Conservation (phyloP, 345 rosid genomes). For the Acer yangbiense region DNA sequence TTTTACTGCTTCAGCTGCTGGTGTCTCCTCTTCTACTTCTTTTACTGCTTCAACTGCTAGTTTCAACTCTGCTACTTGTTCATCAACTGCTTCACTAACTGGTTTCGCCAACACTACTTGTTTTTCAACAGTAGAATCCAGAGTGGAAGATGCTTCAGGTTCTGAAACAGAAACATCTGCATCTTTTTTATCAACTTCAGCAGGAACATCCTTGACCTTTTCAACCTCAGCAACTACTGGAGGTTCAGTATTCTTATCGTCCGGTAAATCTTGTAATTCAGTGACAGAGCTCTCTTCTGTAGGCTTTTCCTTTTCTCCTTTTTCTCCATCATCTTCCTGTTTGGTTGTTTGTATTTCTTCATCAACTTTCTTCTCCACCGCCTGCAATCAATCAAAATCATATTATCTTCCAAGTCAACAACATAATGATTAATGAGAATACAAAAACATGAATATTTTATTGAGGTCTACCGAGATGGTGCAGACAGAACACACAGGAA, state of each 20-base stretch:
- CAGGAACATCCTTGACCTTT: background rate
- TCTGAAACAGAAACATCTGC: background rate
- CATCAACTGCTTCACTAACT: conserved; percentile 3
- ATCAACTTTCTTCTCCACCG: conserved; percentile 25
- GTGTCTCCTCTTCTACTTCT: conserved; percentile 8
- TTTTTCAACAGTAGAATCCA: background rate
- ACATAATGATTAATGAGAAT: background rate
- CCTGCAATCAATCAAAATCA: conserved; percentile 21
- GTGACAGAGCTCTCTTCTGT: conserved; percentile 8
- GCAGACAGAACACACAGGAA: background rate
- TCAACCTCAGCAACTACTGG: conserved; percentile 1
- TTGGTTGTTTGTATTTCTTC: conserved; percentile 23
- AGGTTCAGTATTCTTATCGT: conserved; percentile 21
- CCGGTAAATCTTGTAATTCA: conserved; percentile 7
- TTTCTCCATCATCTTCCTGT: conserved; percentile 19
- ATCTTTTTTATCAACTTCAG: conserved; percentile 1
- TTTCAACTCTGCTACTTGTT: background rate
- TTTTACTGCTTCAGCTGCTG: conserved; percentile 9
- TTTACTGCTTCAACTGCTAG: conserved; percentile 4
- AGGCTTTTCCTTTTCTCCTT: conserved; percentile 15
- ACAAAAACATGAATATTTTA: background rate
- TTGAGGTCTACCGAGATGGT: background rate
- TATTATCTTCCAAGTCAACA: background rate
- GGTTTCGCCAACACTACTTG: background rate
- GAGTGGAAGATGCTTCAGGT: background rate